Base-by-base conservation (phyloP, 306 rosid genomes). In the Rosa persica region DNA sequence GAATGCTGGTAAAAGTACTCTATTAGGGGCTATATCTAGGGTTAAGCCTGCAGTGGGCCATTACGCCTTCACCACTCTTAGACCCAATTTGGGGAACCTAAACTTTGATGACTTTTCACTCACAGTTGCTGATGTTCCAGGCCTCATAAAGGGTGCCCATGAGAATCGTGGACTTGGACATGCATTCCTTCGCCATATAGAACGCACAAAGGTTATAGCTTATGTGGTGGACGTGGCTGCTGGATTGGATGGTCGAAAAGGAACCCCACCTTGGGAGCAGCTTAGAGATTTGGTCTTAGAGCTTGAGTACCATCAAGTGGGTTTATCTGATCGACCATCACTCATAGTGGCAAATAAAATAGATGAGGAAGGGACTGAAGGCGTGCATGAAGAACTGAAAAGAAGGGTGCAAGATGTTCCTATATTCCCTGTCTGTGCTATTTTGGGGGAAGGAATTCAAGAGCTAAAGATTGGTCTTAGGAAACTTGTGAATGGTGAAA, bases 1-100 rank as follows among this genome's bases (percentile, higher is more conserved):
- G 70, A 95, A 93, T 89, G 97, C 99, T 78, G 99, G 98, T 25
- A 95, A 95, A 90, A 95, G 99, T 81, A 93, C 97, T 60, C 89
- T 95, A 36, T 87, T 95, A 16, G 98, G 99, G 72, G 98, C 93
- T 46, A 91, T 89, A 84, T 88, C 98, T 54, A 85, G 90, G 86
- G 97, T 96, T 57, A 95, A 89, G 81, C 98, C 98, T 58, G 48
- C 87, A 51, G 89, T 89, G 52, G 99, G 96, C 66, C 89, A 91
- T 85, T 95, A 95, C 51, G 98, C 96, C 78, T 95, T 95, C 89
- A 93, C 97, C 65, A 95, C 98, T 74, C 97, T 89, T 0, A 84
- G 99, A 81, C 98, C 98, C 4, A 95, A 95, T 86, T 74, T 93
- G 74, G 98, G 99, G 78, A 95, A 93, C 77, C 81, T 91, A 62